Evolutionary conservation across 2,329 filamentous ascomycete genomes (phyloP).

Genomic region (Colletotrichum sp.): DNA sequence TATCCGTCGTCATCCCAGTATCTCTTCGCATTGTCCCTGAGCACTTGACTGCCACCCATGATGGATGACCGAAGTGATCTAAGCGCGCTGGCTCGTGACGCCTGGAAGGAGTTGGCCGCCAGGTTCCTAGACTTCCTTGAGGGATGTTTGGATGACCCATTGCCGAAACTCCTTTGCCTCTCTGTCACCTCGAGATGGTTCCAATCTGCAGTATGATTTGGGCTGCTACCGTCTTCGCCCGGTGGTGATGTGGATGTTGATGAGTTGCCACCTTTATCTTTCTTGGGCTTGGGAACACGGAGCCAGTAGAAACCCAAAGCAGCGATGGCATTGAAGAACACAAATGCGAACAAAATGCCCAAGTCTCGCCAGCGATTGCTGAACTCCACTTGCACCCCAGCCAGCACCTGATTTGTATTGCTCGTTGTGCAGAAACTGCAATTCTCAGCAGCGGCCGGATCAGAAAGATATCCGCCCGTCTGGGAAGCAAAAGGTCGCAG

Average conservation of each 20-base stretch:
- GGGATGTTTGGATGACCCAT: neutral
- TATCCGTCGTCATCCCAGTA: slow-evolving; percentile 5
- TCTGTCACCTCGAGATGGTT: neutral
- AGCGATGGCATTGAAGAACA: slow-evolving; percentile 57
- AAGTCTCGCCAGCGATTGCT: slow-evolving; percentile 60
- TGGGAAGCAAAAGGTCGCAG: slow-evolving; percentile 48
- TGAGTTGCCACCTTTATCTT: slow-evolving; percentile 13
- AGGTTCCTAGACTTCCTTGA: neutral
- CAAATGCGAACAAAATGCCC: slow-evolving; percentile 59
- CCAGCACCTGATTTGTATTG: slow-evolving; percentile 12
- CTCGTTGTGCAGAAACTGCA: slow-evolving; percentile 11
- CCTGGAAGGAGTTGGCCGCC: neutral
- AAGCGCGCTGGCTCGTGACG: neutral
- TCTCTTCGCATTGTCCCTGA: neutral
- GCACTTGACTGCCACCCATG: neutral
- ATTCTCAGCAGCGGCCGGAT: slow-evolving; percentile 39
- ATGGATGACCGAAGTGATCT: neutral
- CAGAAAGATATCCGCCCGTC: slow-evolving; percentile 52
- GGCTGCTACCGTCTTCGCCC: neutral
- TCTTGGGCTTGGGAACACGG: slow-evolving; percentile 46
- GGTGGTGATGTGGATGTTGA: neutral
- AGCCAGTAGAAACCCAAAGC: slow-evolving; percentile 61
- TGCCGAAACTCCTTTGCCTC: neutral
- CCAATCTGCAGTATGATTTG: neutral
- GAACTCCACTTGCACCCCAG: slow-evolving; percentile 45